Percentiles rank a stretch among this genome's conserved stretches.
Evolutionary conservation across 768 basidiomycete species (phyloP).

Genomic region (Boletus tylopilopsis): DNA sequence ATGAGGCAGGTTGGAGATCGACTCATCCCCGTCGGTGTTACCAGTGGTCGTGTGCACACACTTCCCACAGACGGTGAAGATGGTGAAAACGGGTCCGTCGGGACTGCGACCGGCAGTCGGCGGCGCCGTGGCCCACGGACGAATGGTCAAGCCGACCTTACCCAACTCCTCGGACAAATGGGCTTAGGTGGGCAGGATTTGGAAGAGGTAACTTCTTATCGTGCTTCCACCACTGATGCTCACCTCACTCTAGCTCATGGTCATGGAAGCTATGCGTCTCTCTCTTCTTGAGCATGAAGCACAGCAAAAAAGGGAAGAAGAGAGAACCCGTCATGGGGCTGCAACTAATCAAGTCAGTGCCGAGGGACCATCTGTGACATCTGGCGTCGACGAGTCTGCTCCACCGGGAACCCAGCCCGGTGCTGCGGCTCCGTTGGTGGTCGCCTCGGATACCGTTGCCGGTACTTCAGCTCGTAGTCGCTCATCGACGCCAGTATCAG

Average conservation of each 20-base stretch:
- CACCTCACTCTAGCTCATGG: slow-evolving; percentile 67
- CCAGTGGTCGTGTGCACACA: slow-evolving; percentile 78
- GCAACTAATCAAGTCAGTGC: slow-evolving; percentile 35
- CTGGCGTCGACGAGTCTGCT: slow-evolving; percentile 4
- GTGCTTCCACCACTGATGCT: slow-evolving; percentile 25
- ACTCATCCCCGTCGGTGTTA: slow-evolving; percentile 94
- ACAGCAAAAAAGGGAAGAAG: slow-evolving; percentile 76
- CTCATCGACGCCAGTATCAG: slow-evolving; percentile 32
- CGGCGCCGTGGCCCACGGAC: slow-evolving; percentile 57
- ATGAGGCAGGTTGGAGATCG: slow-evolving; percentile 99
- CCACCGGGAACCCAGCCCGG: slow-evolving; percentile 1
- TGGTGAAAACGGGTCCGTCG: slow-evolving; percentile 30
- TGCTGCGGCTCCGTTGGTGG: slow-evolving; percentile 2
- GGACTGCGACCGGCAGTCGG: slow-evolving; percentile 43
- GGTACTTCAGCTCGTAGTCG: slow-evolving; percentile 22
- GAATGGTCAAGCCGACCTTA: slow-evolving; percentile 52
- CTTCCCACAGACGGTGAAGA: slow-evolving; percentile 47
- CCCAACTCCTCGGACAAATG: slow-evolving; percentile 58
- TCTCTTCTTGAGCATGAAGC: slow-evolving; percentile 94
- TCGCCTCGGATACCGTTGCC: background rate
- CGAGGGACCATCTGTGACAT: slow-evolving; percentile 14
- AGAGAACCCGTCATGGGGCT: slow-evolving; percentile 54
- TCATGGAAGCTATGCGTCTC: slow-evolving; percentile 98
- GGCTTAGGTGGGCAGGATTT: slow-evolving; percentile 82
- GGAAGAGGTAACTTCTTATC: slow-evolving; percentile 67